phyloP scores from a whole-genome alignment of 1,284 basidiomycete species.

The Trichosporon sp. region DNA sequence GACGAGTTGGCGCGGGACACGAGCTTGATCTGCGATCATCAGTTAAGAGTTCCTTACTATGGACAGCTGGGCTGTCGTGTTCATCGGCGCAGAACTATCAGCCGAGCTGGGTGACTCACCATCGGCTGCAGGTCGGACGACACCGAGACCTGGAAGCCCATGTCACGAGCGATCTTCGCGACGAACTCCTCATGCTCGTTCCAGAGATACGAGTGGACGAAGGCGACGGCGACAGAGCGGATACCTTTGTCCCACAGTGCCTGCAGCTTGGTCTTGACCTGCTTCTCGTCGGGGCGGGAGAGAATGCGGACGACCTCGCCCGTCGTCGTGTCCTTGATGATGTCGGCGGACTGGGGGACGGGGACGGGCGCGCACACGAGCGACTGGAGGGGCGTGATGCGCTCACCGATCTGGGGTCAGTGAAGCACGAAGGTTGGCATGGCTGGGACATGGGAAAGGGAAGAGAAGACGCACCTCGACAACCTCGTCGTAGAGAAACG shows the following conservation, averaged over 20 bases:
- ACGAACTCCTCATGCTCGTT: constrained; percentile 36
- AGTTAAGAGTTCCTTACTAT: not conserved
- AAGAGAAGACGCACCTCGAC: constrained; percentile 59
- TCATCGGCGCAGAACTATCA: too few relatives aligned
- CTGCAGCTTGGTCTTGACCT: constrained; percentile 32
- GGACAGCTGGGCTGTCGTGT: too few relatives aligned
- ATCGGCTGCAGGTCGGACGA: constrained; percentile 38
- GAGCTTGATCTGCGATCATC: constrained; percentile 40
- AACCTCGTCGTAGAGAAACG: constrained; percentile 74
- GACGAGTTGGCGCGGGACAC: constrained; percentile 53
- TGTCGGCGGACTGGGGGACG: constrained; percentile 19
- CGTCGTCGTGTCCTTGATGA: constrained; percentile 29
- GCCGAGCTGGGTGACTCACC: constrained; percentile 26
- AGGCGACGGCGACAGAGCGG: constrained; percentile 32
- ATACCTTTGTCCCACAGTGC: constrained; percentile 33
- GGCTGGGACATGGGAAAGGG: constrained; percentile 6
- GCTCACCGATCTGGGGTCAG: constrained; percentile 61
- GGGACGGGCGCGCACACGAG: constrained; percentile 25
- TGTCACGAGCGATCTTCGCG: constrained; percentile 31
- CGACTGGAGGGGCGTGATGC: constrained; percentile 68
- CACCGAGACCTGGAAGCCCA: constrained; percentile 40
- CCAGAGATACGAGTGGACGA: constrained; percentile 40
- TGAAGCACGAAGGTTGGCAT: not conserved
- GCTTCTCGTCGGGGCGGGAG: constrained; percentile 53
- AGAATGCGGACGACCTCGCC: constrained; percentile 87